Percentiles rank a stretch among this genome's conserved stretches.
Conservation (phyloP, 257 asterid species). For the Petrea volubilis region DNA sequence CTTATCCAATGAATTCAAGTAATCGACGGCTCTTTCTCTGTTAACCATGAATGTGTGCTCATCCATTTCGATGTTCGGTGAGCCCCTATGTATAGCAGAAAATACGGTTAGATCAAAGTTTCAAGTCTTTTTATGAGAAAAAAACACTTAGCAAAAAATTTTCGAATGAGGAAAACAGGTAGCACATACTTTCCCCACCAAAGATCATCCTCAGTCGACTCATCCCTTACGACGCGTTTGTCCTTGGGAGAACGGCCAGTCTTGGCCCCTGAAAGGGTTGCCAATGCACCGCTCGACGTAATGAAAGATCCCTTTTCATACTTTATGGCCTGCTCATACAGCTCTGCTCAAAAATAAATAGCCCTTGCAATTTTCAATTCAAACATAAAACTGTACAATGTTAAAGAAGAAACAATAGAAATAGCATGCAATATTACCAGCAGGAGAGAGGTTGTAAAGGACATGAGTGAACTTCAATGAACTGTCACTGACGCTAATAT, state of each 20-base stretch:
- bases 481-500: conserved; percentile 38
- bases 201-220: conserved; percentile 44
- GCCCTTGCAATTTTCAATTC: no score
- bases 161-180: neutral
- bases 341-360: no score
- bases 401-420: neutral
- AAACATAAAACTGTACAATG: no score
- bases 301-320: conserved; percentile 55
- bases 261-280: conserved; percentile 58
- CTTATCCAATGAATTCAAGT: conserved; percentile 74
- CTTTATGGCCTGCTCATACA: conserved; percentile 51
- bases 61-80: conserved; percentile 63
- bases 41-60: conserved; percentile 74
- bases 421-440: conserved; percentile 16
- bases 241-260: conserved; percentile 63
- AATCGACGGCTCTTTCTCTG: conserved; percentile 87
- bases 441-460: conserved; percentile 50
- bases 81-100: conserved; percentile 41
- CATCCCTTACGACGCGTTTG: conserved; percentile 54
- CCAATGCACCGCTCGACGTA: conserved; percentile 52
- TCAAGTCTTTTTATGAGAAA: neutral
- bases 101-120: neutral
- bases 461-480: conserved; percentile 47
- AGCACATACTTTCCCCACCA: conserved; percentile 57
- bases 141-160: neutral